These are phyloP conservation scores for Marasmius sp. DNA, from an alignment of 1,284 basidiomycete genomes.

Conservation along the genomic window DNA sequence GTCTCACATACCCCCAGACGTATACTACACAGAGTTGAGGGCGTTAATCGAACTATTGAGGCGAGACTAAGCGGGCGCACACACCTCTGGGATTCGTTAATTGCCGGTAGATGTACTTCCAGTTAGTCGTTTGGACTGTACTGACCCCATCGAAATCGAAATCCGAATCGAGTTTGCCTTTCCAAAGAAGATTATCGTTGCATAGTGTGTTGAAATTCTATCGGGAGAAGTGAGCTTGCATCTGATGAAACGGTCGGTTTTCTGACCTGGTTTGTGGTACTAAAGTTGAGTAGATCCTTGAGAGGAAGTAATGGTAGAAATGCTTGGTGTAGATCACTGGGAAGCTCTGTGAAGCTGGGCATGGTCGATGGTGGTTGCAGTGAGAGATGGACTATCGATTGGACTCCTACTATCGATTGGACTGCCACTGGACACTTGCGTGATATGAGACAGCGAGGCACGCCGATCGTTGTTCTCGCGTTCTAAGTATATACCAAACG, in stretches of 20 bases:
- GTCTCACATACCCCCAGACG: conserved; percentile 75
- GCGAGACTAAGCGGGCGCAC: not conserved
- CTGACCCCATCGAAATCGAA: conserved; percentile 73
- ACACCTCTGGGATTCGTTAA: conserved; percentile 55
- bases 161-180: conserved; percentile 65
- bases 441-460: no score
- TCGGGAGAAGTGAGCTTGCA: conserved; percentile 3
- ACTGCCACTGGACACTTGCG: no score
- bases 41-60: not conserved
- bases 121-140: conserved; percentile 73
- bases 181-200: conserved; percentile 82
- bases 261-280: conserved; percentile 49
- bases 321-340: conserved; percentile 70
- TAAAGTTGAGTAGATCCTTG: conserved; percentile 60
- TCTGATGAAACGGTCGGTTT: not conserved
- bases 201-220: conserved; percentile 56
- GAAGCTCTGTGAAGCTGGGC: conserved; percentile 49
- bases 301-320: conserved; percentile 61
- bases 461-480: no score
- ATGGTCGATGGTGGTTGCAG: conserved; percentile 17
- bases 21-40: conserved; percentile 39
- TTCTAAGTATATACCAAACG: no score
- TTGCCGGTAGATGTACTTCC: conserved; percentile 78
- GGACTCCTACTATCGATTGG: no score
- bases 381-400: no score